Conservation (phyloP, 2,329 filamentous ascomycete species). For the Fusarium multiceps region DNA sequence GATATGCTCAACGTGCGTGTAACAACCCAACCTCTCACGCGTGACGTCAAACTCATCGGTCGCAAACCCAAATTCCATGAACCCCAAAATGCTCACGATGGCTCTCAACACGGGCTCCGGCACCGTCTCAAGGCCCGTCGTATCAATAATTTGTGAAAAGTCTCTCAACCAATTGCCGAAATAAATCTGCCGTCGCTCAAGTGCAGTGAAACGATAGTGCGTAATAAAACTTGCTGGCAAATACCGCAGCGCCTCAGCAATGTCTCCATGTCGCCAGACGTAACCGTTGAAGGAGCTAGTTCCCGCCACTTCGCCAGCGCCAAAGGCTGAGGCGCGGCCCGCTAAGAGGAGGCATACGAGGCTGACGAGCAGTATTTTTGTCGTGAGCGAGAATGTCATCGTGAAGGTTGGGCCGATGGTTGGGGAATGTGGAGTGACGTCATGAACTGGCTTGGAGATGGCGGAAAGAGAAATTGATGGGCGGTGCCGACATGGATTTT, state of each 20-base stretch:
- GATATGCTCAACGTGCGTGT: constrained; percentile 77
- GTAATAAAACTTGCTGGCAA: constrained; percentile 54
- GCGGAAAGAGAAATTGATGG: constrained; percentile 3
- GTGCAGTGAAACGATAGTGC: constrained; percentile 52
- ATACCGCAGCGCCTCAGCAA: constrained; percentile 53
- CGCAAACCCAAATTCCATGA: constrained; percentile 67
- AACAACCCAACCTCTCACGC: constrained; percentile 78
- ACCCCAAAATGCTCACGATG: constrained; percentile 48
- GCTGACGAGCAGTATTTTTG: constrained; percentile 30
- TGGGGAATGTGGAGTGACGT: constrained; percentile 22
- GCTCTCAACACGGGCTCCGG: constrained; percentile 46
- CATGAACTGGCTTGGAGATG: constrained; percentile 1
- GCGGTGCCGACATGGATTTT: neutral
- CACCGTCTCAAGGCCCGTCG: constrained; percentile 54
- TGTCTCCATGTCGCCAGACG: constrained; percentile 56
- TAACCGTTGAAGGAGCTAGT: constrained; percentile 55
- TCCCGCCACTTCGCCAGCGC: constrained; percentile 53
- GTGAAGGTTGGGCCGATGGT: neutral
- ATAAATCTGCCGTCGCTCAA: constrained; percentile 55
- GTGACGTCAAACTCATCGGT: constrained; percentile 85
- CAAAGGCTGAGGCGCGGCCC: constrained; percentile 51
- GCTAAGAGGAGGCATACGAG: constrained; percentile 46
- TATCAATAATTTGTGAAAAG: constrained; percentile 82
- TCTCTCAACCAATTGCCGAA: constrained; percentile 67
- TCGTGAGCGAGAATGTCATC: constrained; percentile 34